Conservation (phyloP, 2,329 filamentous ascomycete species). For the Fusarium sp. region DNA sequence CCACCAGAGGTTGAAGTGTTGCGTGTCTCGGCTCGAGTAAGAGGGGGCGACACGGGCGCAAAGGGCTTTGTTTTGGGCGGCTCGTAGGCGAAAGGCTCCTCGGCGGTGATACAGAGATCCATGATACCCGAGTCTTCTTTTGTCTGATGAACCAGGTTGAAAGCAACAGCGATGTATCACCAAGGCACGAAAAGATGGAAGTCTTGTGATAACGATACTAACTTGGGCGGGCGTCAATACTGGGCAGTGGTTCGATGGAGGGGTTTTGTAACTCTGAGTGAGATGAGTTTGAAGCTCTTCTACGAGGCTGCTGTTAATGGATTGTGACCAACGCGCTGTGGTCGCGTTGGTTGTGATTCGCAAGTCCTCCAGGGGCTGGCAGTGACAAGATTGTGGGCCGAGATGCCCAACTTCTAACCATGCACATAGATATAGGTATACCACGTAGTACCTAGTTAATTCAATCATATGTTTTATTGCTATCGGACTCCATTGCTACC, state of each 20-base stretch:
- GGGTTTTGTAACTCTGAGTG: neutral
- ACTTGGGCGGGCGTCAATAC: neutral
- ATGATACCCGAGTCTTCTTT: constrained; percentile 6
- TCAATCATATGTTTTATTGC: no score
- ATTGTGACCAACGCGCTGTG: neutral
- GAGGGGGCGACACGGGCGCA: constrained; percentile 17
- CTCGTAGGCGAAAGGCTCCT: constrained; percentile 41
- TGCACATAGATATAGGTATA: neutral
- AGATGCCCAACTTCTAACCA: neutral
- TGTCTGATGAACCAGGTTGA: neutral
- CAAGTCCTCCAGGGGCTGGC: neutral
- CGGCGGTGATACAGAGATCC: constrained; percentile 45
- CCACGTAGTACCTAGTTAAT: no score
- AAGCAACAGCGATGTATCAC: neutral
- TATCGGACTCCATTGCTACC: neutral
- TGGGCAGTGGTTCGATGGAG: neutral
- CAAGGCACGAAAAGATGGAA: neutral
- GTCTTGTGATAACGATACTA: neutral
- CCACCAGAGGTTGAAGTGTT: constrained; percentile 12
- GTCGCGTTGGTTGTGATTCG: neutral
- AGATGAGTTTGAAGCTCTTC: neutral
- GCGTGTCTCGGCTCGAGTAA: constrained; percentile 4
- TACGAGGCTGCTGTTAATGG: neutral
- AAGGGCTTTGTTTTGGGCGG: constrained; percentile 38
- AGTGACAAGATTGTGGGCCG: constrained; percentile 11